phyloP scores from a whole-genome alignment of 1,284 basidiomycete species.

The Papiliotrema flavescens region DNA sequence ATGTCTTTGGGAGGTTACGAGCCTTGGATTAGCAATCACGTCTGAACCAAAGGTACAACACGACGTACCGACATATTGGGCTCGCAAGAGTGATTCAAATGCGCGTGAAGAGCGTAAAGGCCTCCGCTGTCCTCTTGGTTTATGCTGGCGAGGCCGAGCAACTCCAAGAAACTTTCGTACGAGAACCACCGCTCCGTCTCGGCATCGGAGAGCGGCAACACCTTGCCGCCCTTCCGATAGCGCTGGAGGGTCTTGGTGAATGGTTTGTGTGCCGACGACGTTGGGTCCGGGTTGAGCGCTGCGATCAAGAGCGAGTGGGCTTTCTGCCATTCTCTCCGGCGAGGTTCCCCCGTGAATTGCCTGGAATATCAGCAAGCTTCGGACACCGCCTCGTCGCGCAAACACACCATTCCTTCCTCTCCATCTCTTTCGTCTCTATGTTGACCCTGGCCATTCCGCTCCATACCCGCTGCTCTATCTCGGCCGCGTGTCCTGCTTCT shows the following conservation, averaged over 20 bases:
- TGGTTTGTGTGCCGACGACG: constrained; percentile 10
- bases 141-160: constrained; percentile 76
- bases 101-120: constrained; percentile 77
- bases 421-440: constrained; percentile 34
- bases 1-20: constrained; percentile 39
- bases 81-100: constrained; percentile 76
- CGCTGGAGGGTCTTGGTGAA: constrained; percentile 41
- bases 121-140: constrained; percentile 85
- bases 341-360: constrained; percentile 8
- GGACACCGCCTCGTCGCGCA: not conserved
- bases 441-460: constrained; percentile 40
- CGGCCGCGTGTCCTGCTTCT: constrained; percentile 53
- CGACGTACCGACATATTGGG: constrained; percentile 66
- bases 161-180: constrained; percentile 66
- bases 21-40: constrained; percentile 21
- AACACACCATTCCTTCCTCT: constrained; percentile 41
- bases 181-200: constrained; percentile 63
- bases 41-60: not conserved
- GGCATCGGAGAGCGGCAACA: constrained; percentile 55
- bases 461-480: constrained; percentile 33
- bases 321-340: constrained; percentile 60
- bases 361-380: constrained; percentile 6
- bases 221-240: constrained; percentile 57
- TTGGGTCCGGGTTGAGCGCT: constrained; percentile 29
- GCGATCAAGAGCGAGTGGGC: constrained; percentile 57